Conservation (phyloP, 23 red algal genomes). For the Chondrus crispus region DNA sequence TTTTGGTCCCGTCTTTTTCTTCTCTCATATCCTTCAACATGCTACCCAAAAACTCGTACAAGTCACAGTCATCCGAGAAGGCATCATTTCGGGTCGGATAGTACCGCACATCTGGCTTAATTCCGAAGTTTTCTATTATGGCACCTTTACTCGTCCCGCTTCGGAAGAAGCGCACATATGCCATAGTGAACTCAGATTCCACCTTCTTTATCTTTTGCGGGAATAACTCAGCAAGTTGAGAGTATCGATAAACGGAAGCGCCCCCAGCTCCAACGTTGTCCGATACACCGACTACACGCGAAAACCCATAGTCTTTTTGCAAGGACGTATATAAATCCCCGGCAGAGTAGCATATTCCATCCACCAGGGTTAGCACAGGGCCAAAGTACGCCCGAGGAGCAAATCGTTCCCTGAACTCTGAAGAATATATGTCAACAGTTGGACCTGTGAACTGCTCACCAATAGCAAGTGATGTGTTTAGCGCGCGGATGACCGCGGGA, state of each 20-base stretch:
- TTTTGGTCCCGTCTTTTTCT: too few species aligned
- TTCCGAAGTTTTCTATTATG: constrained; percentile 10
- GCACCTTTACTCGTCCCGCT: neutral
- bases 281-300: neutral
- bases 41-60: neutral
- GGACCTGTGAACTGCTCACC: constrained; percentile 7
- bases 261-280: constrained; percentile 15
- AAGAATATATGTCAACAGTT: neutral
- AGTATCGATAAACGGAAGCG: neutral
- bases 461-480: neutral
- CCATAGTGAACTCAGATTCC: neutral
- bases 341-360: neutral
- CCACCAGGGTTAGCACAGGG: neutral
- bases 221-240: neutral
- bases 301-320: constrained; percentile 1
- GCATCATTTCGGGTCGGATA: neutral
- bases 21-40: neutral
- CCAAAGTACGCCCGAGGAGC: neutral
- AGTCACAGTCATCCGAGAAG: neutral
- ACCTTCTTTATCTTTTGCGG: neutral
- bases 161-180: neutral
- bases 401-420: neutral
- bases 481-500: neutral
- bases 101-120: constrained; percentile 3
- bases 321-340: constrained; percentile 12